Conservation (phyloP, 2,329 filamentous ascomycete genomes). For the Fusarium praegraminearum region DNA sequence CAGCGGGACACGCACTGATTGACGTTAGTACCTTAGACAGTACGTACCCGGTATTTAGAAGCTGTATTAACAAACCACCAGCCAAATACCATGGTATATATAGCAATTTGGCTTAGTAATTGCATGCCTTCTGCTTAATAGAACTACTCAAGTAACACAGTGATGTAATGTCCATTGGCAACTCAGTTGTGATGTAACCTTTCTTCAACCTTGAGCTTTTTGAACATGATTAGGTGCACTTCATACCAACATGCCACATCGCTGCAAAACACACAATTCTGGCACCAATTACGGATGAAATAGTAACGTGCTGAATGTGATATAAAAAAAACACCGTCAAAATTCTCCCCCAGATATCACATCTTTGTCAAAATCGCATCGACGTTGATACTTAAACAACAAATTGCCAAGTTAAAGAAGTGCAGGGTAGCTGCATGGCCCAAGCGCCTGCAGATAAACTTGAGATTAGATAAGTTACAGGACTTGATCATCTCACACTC, state of each 20-base stretch:
- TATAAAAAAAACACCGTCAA: too few relatives aligned
- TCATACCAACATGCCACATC: neutral
- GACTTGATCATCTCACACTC: slow-evolving; percentile 13
- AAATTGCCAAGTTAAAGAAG: slow-evolving; percentile 10
- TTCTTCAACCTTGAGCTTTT: too few relatives aligned
- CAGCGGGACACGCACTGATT: slow-evolving; percentile 49
- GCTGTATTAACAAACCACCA: neutral
- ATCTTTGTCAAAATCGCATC: neutral
- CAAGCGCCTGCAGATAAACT: slow-evolving; percentile 22
- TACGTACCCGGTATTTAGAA: neutral
- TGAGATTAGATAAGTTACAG: slow-evolving; percentile 25
- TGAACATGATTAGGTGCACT: neutral
- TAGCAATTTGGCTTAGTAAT: neutral
- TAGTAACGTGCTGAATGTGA: neutral
- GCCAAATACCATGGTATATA: neutral
- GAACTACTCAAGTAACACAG: neutral
- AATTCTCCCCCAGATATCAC: neutral
- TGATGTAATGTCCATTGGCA: neutral
- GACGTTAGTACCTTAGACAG: slow-evolving; percentile 8
- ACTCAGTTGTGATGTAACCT: neutral
- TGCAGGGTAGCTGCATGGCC: slow-evolving; percentile 36
- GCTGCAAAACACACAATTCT: neutral
- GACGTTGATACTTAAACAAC: neutral
- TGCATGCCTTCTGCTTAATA: neutral
- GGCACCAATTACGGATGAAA: neutral